phyloP scores from a whole-genome alignment of 345 rosid genomes.

The Isatis tinctoria region DNA sequence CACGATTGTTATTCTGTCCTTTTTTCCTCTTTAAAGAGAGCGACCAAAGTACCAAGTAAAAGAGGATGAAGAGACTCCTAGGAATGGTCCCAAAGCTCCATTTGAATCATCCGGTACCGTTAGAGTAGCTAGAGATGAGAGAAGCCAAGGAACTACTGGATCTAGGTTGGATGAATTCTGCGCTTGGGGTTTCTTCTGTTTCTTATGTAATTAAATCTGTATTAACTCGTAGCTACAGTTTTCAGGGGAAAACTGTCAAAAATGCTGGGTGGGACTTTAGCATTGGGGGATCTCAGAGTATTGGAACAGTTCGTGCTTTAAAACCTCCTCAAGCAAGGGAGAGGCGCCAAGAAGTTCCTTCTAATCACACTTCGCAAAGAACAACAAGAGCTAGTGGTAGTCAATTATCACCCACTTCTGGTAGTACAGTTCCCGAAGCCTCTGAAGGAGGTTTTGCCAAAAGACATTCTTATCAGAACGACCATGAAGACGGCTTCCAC shows the following conservation, averaged over 20 bases:
- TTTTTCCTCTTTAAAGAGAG: conserved; percentile 56
- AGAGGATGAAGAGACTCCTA: conserved; percentile 62
- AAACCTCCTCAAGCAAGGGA: conserved; percentile 84
- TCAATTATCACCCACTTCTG: conserved; percentile 42
- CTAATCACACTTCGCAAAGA: conserved; percentile 53
- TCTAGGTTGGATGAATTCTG: conserved; percentile 52
- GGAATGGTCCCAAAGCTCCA: conserved; percentile 40
- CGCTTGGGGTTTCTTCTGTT: conserved; percentile 12
- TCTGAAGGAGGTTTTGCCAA: conserved; percentile 39
- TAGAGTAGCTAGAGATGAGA: conserved; percentile 62
- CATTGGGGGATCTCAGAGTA: conserved; percentile 61
- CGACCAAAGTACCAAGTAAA: conserved; percentile 72
- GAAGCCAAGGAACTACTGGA: conserved; percentile 57
- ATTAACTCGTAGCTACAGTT: conserved; percentile 39
- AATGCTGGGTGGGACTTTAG: conserved; percentile 95
- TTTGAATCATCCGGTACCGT: conserved; percentile 66
- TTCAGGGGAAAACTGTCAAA: conserved; percentile 55
- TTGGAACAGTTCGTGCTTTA: conserved; percentile 63
- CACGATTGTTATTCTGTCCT: conserved; percentile 22
- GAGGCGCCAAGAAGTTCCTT: conserved; percentile 55
- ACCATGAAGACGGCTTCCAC: conserved; percentile 29
- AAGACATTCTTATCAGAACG: conserved; percentile 42
- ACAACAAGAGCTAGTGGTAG: conserved; percentile 46
- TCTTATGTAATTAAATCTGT: conserved; percentile 13
- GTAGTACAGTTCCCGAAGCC: conserved; percentile 44